These are phyloP conservation scores for Eimeria brunetti DNA, from an alignment of 169 alveolate species.

Conservation along the genomic window DNA sequence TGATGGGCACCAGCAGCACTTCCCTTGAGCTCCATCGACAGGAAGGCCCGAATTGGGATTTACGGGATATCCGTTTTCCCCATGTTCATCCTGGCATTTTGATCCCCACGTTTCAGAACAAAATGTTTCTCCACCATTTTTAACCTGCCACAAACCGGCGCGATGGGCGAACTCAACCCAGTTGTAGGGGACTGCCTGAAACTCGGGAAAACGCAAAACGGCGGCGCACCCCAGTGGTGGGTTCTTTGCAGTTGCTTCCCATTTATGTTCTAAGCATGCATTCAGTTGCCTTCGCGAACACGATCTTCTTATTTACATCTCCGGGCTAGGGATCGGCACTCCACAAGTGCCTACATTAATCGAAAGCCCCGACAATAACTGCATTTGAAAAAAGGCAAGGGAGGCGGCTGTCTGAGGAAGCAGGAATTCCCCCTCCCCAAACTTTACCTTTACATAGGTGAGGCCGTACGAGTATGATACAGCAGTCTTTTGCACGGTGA, in stretches of 20 bases:
- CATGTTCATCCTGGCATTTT: conserved; percentile 72
- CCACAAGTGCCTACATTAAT: not conserved
- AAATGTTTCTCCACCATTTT: conserved; percentile 53
- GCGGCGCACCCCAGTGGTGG: not conserved
- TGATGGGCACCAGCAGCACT: conserved; percentile 73
- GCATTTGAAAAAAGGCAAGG: not conserved
- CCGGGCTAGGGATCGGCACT: not conserved
- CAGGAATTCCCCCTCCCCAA: not conserved
- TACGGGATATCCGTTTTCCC: conserved; percentile 62
- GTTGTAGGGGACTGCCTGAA: conserved; percentile 70
- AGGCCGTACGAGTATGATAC: conserved; percentile 69
- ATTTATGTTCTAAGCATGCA: not conserved
- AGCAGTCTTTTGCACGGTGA: conserved; percentile 68
- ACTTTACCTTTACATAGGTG: conserved; percentile 39
- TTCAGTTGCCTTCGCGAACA: not conserved
- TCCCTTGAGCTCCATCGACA: conserved; percentile 73
- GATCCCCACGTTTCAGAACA: conserved; percentile 61
- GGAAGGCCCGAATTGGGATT: conserved; percentile 70
- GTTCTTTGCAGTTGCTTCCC: not conserved
- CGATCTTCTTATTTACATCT: not conserved
- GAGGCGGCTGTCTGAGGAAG: not conserved
- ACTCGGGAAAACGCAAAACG: not conserved
- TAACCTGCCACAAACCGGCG: conserved; percentile 63
- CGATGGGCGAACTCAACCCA: conserved; percentile 75
- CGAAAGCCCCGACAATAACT: not conserved